Conservation (phyloP, 2,329 filamentous ascomycete genomes). For the Hirsutella minnesotensis region DNA sequence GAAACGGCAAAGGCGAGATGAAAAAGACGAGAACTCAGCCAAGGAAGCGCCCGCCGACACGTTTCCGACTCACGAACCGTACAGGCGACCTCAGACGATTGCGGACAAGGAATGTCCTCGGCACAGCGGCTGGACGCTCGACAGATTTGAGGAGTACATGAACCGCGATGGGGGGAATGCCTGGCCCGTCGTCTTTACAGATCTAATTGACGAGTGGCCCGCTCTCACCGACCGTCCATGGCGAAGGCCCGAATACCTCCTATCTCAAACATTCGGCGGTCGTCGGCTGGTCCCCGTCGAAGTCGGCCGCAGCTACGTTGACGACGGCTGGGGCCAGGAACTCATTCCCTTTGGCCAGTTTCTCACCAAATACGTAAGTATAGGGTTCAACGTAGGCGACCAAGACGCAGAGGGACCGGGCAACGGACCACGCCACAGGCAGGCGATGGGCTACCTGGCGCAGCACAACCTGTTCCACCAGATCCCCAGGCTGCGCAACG, state of each 20-base stretch:
- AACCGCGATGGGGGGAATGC: conserved; percentile 28
- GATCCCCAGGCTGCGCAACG: conserved; percentile 61
- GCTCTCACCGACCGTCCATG: conserved; percentile 58
- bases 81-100: conserved; percentile 14
- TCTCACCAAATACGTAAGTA: conserved; percentile 46
- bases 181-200: conserved; percentile 58
- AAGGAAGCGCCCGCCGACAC: neutral
- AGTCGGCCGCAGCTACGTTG: conserved; percentile 76
- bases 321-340: conserved; percentile 71
- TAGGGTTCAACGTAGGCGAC: conserved; percentile 8
- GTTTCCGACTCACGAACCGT: conserved; percentile 18
- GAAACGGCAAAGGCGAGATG: neutral
- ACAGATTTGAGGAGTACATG: conserved; percentile 51
- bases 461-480: conserved; percentile 83
- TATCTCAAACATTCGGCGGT: conserved; percentile 62
- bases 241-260: conserved; percentile 62
- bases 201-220: conserved; percentile 58
- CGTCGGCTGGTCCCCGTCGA: conserved; percentile 77
- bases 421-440: conserved; percentile 7
- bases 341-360: conserved; percentile 68
- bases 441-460: conserved; percentile 68
- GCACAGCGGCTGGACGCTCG: conserved; percentile 35
- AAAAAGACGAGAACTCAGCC: neutral
- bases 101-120: conserved; percentile 14
- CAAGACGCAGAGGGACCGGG: no score